phyloP scores from a whole-genome alignment of 345 rosid genomes.

The Citrus trifoliata region DNA sequence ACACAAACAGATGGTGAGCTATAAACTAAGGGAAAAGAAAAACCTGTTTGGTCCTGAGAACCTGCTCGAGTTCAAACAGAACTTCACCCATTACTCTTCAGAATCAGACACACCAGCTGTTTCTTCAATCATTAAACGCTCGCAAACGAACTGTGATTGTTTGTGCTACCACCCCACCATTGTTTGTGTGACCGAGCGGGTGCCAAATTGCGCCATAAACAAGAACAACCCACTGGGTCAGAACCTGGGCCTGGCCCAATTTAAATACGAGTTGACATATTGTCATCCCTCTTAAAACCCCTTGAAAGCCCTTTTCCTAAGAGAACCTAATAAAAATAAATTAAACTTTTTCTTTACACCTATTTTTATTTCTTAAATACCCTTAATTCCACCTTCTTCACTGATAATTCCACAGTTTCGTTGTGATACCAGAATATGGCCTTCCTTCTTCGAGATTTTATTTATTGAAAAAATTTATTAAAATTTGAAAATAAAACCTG shows the following conservation, averaged over 20 bases:
- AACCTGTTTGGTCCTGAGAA: slow-evolving; percentile 39
- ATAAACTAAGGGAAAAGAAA: neutral
- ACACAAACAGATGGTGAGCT: neutral
- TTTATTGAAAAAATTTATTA: too few species aligned
- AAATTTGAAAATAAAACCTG: too few species aligned
- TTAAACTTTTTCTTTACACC: too few species aligned
- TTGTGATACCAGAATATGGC: too few species aligned
- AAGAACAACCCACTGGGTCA: neutral
- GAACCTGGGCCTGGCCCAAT: neutral
- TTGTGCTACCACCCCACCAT: neutral
- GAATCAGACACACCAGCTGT: neutral
- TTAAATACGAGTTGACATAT: neutral
- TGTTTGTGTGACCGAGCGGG: neutral
- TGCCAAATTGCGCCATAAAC: neutral
- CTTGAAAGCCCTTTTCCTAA: too few species aligned
- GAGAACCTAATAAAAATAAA: too few species aligned
- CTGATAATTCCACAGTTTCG: too few species aligned
- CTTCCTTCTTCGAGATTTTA: too few species aligned
- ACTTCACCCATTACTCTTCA: slow-evolving; percentile 36
- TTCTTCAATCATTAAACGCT: neutral
- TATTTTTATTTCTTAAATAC: too few species aligned
- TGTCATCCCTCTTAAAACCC: neutral
- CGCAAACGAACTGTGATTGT: neutral
- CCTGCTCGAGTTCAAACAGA: slow-evolving; percentile 34
- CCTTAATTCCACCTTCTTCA: too few species aligned